Evolutionary conservation across 225 moss, liverwort and hornwort genomes (phyloP).

Genomic region (Polytrichum commune): DNA sequence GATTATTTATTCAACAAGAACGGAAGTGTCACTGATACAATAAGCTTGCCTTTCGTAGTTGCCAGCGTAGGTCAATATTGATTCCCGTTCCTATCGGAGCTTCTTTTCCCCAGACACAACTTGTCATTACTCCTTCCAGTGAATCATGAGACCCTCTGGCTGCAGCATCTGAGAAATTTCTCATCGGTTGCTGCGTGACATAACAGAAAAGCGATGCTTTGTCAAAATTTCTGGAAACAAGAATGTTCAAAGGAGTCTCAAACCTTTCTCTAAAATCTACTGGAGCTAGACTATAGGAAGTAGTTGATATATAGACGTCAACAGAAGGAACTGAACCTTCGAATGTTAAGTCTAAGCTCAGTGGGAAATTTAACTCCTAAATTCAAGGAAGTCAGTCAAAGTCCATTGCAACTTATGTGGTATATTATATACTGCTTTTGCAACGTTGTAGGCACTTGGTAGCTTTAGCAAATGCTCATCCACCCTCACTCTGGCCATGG

Average conservation of each 20-base stretch:
- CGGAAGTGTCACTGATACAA: not conserved
- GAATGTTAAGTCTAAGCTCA: not conserved
- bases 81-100: constrained; percentile 45
- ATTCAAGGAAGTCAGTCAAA: not conserved
- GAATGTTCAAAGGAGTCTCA: not conserved
- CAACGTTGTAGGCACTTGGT: not conserved
- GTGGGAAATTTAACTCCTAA: not conserved
- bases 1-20: not conserved
- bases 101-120: constrained; percentile 47
- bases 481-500: not conserved
- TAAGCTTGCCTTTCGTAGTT: constrained; percentile 14
- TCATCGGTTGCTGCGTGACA: constrained; percentile 45
- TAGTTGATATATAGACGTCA: not conserved
- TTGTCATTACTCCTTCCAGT: constrained; percentile 31
- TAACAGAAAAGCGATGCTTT: too few relatives aligned
- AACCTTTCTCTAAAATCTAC: not conserved
- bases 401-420: too few relatives aligned
- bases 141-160: constrained; percentile 39
- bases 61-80: constrained; percentile 20
- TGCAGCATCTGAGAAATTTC: constrained; percentile 55
- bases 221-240: not conserved
- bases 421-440: too few relatives aligned
- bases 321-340: not conserved
- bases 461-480: not conserved
- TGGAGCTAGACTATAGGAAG: not conserved